phyloP scores from a whole-genome alignment of 2,329 filamentous ascomycete genomes.

The Triangularia setosa region DNA sequence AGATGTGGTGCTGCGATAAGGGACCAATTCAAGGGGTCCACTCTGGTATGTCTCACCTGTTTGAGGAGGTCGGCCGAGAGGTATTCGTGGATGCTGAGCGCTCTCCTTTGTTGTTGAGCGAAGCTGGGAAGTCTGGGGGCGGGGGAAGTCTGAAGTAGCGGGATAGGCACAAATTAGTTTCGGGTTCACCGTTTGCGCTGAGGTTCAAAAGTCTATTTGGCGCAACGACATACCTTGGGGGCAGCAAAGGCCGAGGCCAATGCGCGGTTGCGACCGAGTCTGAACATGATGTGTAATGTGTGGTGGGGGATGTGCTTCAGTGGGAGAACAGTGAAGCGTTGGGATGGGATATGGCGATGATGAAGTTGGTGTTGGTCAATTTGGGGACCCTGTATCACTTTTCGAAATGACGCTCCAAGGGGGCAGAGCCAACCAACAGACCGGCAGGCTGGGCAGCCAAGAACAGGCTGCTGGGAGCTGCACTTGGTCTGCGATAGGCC shows the following conservation, averaged over 20 bases:
- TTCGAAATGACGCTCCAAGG: slow-evolving; percentile 26
- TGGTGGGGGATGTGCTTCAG: slow-evolving; percentile 4
- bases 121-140: slow-evolving; percentile 58
- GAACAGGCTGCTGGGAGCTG: slow-evolving; percentile 6
- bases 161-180: slow-evolving; percentile 22
- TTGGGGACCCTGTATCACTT: slow-evolving; percentile 13
- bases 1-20: slow-evolving; percentile 13
- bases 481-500: background rate
- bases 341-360: slow-evolving; percentile 9
- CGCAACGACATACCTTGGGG: slow-evolving; percentile 59
- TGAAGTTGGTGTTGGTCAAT: slow-evolving; percentile 13
- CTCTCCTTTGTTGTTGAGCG: slow-evolving; percentile 70
- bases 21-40: slow-evolving; percentile 18
- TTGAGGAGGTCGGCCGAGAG: slow-evolving; percentile 88
- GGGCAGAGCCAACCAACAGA: background rate
- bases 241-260: slow-evolving; percentile 76
- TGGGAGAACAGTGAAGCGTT: background rate
- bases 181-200: slow-evolving; percentile 3
- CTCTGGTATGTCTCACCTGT: slow-evolving; percentile 46
- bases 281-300: slow-evolving; percentile 66
- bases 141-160: slow-evolving; percentile 40
- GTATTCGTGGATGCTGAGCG: slow-evolving; percentile 97
- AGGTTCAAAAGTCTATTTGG: background rate
- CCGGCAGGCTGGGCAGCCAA: background rate
- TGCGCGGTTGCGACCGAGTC: slow-evolving; percentile 76